These are phyloP conservation scores for Beauveria sp. DNA, from an alignment of 2,329 filamentous ascomycete species.

Conservation along the genomic window DNA sequence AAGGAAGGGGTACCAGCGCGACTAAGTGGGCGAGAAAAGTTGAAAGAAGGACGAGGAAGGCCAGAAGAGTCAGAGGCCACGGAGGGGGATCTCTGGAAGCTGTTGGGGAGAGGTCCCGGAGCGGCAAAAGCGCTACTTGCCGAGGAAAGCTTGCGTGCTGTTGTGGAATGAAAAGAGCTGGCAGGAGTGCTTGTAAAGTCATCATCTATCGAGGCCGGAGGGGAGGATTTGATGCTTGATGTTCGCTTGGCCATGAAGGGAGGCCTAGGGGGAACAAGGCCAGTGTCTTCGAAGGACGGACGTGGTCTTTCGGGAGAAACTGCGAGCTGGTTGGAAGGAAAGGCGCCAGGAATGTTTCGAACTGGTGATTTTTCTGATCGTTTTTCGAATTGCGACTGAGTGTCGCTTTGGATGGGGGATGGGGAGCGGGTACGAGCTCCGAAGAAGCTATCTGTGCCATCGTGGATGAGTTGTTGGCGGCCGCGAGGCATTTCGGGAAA, in stretches of 20 bases:
- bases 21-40: conserved; percentile 89
- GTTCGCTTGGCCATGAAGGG: conserved; percentile 41
- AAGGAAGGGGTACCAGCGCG: conserved; percentile 54
- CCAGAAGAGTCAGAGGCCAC: conserved; percentile 73
- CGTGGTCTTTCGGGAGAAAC: conserved; percentile 35
- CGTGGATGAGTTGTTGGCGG: conserved; percentile 31
- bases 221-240: conserved; percentile 50
- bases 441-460: conserved; percentile 34
- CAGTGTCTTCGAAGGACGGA: conserved; percentile 41
- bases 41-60: conserved; percentile 70
- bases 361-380: conserved; percentile 23
- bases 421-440: conserved; percentile 54
- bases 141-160: conserved; percentile 69
- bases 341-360: conserved; percentile 26
- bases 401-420: conserved; percentile 38
- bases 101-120: conserved; percentile 50
- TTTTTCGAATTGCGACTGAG: conserved; percentile 22
- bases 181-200: conserved; percentile 51
- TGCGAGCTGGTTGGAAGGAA: conserved; percentile 28
- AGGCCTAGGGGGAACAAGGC: conserved; percentile 43
- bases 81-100: conserved; percentile 72
- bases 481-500: conserved; percentile 33
- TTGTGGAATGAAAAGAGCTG: conserved; percentile 52
- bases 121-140: conserved; percentile 48
- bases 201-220: conserved; percentile 61